phyloP scores from a whole-genome alignment of 768 basidiomycete species.

The Cyclocybe aegerita region DNA sequence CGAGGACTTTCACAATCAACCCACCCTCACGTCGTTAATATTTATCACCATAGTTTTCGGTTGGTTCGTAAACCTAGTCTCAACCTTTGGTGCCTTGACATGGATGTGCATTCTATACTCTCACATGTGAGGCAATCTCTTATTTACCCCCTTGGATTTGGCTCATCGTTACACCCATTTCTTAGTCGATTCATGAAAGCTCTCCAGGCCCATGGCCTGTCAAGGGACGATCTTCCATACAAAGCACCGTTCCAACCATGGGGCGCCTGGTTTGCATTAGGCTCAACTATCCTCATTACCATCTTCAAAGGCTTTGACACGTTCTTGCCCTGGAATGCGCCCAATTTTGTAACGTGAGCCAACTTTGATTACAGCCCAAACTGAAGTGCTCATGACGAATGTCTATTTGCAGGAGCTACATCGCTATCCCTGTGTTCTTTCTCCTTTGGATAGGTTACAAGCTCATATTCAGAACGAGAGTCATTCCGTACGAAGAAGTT shows the following conservation, averaged over 20 bases:
- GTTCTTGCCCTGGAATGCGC: slow-evolving; percentile 48
- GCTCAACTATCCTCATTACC: slow-evolving; percentile 49
- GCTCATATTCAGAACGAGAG: slow-evolving; percentile 30
- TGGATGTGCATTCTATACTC: slow-evolving; percentile 56
- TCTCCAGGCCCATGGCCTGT: slow-evolving; percentile 38
- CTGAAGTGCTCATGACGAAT: not conserved
- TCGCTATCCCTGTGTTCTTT: slow-evolving; percentile 42
- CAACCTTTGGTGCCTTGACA: slow-evolving; percentile 47
- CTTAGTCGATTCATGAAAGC: slow-evolving; percentile 45
- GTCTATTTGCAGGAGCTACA: slow-evolving; percentile 36
- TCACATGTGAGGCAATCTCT: slow-evolving; percentile 49
- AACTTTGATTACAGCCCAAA: not conserved
- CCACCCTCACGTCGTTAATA: not conserved
- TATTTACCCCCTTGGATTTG: not conserved
- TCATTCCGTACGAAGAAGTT: slow-evolving; percentile 46
- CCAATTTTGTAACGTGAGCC: slow-evolving; percentile 62
- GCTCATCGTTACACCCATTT: not conserved
- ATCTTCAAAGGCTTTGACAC: slow-evolving; percentile 60
- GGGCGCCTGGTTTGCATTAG: slow-evolving; percentile 59
- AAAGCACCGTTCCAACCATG: slow-evolving; percentile 65
- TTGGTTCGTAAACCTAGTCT: slow-evolving; percentile 50
- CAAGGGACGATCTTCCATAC: slow-evolving; percentile 43
- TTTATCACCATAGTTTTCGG: slow-evolving; percentile 44
- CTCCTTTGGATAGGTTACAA: slow-evolving; percentile 43
- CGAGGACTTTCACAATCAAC: slow-evolving; percentile 13